These are phyloP conservation scores for Acacia confusa DNA, from an alignment of 306 rosid genomes.

Conservation along the genomic window DNA sequence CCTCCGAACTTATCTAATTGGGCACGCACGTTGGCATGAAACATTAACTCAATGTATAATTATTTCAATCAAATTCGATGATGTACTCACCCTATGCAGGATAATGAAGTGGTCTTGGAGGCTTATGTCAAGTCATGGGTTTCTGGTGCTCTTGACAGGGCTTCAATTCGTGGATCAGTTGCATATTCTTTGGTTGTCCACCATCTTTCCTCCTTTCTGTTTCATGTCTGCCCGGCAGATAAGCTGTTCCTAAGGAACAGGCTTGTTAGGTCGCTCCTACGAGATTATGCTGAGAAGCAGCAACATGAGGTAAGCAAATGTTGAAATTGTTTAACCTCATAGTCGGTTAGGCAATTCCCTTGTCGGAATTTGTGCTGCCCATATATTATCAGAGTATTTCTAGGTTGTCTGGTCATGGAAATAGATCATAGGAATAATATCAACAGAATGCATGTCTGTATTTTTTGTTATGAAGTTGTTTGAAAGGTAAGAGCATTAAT, in stretches of 20 bases:
- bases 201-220: constrained; percentile 81
- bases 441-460: not conserved
- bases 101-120: constrained; percentile 68
- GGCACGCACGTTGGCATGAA: not conserved
- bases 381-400: constrained; percentile 3
- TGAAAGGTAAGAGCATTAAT: not conserved
- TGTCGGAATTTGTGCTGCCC: constrained; percentile 16
- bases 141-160: constrained; percentile 83
- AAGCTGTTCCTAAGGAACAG: constrained; percentile 64
- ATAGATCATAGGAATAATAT: not conserved
- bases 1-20: not conserved
- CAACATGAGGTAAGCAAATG: constrained; percentile 65
- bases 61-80: constrained; percentile 20
- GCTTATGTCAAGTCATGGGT: constrained; percentile 85
- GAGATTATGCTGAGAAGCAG: constrained; percentile 68
- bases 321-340: constrained; percentile 19
- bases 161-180: constrained; percentile 73
- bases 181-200: constrained; percentile 64
- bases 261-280: constrained; percentile 72
- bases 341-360: not conserved
- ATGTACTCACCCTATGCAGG: constrained; percentile 46
- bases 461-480: not conserved
- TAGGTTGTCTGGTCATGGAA: constrained; percentile 17
- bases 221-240: constrained; percentile 40
- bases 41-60: not conserved